These are phyloP conservation scores for Vitis hybrid DNA, from an alignment of 177 flowering plant species.

Conservation along the genomic window DNA sequence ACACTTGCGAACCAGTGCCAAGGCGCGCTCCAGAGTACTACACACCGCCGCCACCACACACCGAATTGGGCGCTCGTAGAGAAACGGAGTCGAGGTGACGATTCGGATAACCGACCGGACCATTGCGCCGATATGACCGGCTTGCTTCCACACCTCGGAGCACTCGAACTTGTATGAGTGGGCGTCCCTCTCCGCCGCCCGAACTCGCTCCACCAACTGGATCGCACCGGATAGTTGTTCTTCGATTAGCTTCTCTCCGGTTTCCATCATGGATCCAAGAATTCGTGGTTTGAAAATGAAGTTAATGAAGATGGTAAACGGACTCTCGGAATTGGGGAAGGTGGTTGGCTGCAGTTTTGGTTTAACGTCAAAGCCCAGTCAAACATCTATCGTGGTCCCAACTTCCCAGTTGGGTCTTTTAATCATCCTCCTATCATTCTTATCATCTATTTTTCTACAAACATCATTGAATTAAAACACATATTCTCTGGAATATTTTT, in stretches of 20 bases:
- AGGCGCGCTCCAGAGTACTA: slow-evolving; percentile 31
- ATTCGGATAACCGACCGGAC: slow-evolving; percentile 42
- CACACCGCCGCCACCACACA: slow-evolving; percentile 34
- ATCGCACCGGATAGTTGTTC: slow-evolving; percentile 48
- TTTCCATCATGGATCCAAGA: not conserved
- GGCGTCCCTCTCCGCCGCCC: slow-evolving; percentile 42
- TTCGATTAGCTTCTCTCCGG: slow-evolving; percentile 34
- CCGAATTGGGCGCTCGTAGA: slow-evolving; percentile 55
- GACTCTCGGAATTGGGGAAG: too few relatives aligned
- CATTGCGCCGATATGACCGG: slow-evolving; percentile 41
- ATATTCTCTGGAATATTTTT: too few relatives aligned
- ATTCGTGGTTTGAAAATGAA: too few relatives aligned
- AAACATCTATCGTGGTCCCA: too few relatives aligned
- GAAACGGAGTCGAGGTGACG: slow-evolving; percentile 19
- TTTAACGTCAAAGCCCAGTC: too few relatives aligned
- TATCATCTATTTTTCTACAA: too few relatives aligned
- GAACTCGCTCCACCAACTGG: slow-evolving; percentile 44
- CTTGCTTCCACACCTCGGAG: slow-evolving; percentile 46
- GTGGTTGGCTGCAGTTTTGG: too few relatives aligned
- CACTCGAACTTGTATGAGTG: slow-evolving; percentile 60
- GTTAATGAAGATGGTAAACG: too few relatives aligned
- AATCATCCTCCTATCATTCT: too few relatives aligned
- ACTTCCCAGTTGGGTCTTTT: too few relatives aligned
- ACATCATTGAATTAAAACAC: too few relatives aligned
- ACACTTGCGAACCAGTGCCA: slow-evolving; percentile 44